Base-by-base conservation (phyloP, 1,284 basidiomycete species). In the Leccinum griseonigrum region DNA sequence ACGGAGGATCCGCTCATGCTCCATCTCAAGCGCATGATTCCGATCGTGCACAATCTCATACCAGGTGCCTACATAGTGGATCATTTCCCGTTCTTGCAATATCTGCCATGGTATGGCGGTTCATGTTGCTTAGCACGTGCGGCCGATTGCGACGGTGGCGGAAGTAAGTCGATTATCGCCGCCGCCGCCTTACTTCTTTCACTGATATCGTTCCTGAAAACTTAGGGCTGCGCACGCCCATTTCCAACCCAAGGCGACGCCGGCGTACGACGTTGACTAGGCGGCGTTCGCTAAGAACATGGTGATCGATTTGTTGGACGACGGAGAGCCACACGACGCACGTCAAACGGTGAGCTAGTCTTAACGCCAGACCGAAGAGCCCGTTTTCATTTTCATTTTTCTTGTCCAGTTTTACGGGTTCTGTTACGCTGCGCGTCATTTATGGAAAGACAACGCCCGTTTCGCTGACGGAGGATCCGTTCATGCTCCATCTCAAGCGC, bases 11-110 rank as follows among this genome's bases (percentile, higher is more conserved):
- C 82, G 0, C 84, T 85, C 53, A 31, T 73, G 10, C 62, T 68
- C 6, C 70, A 68, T 18, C 58, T 72, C 1, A 71, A 72, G 48
- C 61, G 60, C 36, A 74, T 74, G 69, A 59, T 73, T 50, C 68
- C 71, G 0, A 54, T 71, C 10, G 79, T 90, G 1, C 75, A 86
- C 9, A 75, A 28, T 1, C 75, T 88, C 48, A 74, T 81, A 0
- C 85, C 86, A 0, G 85, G 86, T 1, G 71, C 82, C 1, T 87
- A 84, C 75, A 73, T 77, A 48, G 83, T 90, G 14, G 87, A 90
- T 66, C 71, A 78, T 6, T 84, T 79, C 65, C 87, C 87, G 0
- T 74, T 83, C 64, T 74, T 90, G 31, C 73, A 74, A 69, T 82
- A 81, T 65, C 68, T 89, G 11, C 87, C 87, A 1, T 83, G 84